These are phyloP conservation scores for Heterobasidion occidentale DNA, from an alignment of 1,284 basidiomycete species.

Conservation along the genomic window DNA sequence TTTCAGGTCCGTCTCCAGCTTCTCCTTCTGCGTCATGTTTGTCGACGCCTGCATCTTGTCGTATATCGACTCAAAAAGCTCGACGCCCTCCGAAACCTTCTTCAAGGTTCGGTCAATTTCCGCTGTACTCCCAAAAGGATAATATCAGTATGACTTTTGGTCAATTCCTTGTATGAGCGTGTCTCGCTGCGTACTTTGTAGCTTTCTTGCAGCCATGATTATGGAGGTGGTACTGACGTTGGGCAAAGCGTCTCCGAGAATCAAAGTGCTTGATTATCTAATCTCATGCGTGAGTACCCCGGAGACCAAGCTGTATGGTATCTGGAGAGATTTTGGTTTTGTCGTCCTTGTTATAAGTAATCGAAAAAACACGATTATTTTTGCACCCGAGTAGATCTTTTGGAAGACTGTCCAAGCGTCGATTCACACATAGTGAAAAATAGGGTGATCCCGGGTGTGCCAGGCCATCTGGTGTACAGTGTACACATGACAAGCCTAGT, in stretches of 20 bases:
- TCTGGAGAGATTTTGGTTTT: not conserved
- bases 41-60: conserved; percentile 94
- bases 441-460: no score
- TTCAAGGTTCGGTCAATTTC: conserved; percentile 97
- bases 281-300: no score
- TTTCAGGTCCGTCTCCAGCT: conserved; percentile 91
- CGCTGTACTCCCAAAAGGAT: conserved; percentile 39
- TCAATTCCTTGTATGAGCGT: not conserved
- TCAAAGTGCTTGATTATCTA: not conserved
- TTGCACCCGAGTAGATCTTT: no score
- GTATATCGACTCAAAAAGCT: conserved; percentile 91
- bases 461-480: no score
- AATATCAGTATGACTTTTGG: not conserved
- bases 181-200: conserved; percentile 51
- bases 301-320: not conserved
- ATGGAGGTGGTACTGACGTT: conserved; percentile 4
- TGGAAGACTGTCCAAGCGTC: no score
- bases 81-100: conserved; percentile 90
- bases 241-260: not conserved
- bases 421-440: no score
- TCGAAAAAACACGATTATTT: no score
- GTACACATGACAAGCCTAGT: no score
- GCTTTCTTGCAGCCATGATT: conserved; percentile 74
- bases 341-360: not conserved
- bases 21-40: conserved; percentile 96